Evolutionary conservation across 768 basidiomycete genomes (phyloP).

Genomic region (Lactarius deliciosus): DNA sequence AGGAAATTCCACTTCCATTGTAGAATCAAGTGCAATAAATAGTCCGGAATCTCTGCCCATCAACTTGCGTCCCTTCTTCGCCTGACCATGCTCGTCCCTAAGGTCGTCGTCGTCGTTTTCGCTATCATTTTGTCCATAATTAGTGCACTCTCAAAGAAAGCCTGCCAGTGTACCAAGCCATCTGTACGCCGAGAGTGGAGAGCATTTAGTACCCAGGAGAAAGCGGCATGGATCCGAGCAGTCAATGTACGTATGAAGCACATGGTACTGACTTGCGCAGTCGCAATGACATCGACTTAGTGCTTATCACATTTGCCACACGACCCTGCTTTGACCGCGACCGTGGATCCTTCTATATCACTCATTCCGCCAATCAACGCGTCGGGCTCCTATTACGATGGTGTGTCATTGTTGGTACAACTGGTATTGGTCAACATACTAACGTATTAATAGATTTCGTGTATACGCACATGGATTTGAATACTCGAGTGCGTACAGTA

Average conservation of each 20-base stretch:
- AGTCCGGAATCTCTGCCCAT: neutral
- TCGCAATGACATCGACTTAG: neutral
- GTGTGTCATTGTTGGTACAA: neutral
- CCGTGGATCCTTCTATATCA: slow-evolving; percentile 20
- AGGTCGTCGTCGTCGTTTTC: neutral
- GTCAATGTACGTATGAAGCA: slow-evolving; percentile 28
- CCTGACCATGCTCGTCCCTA: slow-evolving; percentile 4
- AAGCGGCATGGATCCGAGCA: slow-evolving; percentile 32
- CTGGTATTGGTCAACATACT: neutral
- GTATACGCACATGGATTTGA: slow-evolving; percentile 35
- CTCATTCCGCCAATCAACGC: slow-evolving; percentile 27
- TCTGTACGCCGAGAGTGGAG: slow-evolving; percentile 33
- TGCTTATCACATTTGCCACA: slow-evolving; percentile 29
- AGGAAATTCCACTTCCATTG: neutral
- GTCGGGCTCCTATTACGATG: slow-evolving; percentile 29
- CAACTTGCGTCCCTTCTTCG: neutral
- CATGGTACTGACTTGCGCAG: neutral
- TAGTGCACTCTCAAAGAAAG: neutral
- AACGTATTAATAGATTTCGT: slow-evolving; percentile 27
- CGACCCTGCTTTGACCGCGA: slow-evolving; percentile 20
- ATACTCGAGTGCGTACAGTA: slow-evolving; percentile 8
- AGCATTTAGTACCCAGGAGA: slow-evolving; percentile 22
- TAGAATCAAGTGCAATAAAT: slow-evolving; percentile 3
- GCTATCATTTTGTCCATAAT: neutral
- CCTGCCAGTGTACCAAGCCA: slow-evolving; percentile 26